These are phyloP conservation scores for Lycium barbarum DNA, from an alignment of 257 asterid genomes.

Conservation along the genomic window DNA sequence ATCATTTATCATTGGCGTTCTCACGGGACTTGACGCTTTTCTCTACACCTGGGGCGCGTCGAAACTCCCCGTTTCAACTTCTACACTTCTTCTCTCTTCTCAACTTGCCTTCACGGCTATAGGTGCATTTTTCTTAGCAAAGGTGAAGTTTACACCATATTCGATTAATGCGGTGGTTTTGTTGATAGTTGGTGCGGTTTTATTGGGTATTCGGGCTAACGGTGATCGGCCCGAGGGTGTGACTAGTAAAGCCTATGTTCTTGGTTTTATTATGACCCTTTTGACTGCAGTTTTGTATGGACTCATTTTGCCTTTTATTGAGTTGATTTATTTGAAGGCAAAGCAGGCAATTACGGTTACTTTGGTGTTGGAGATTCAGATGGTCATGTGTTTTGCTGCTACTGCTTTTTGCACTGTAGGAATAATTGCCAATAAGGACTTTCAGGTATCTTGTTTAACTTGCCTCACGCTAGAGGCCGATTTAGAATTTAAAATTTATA, in stretches of 20 bases:
- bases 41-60: background rate
- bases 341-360: background rate
- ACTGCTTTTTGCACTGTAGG: background rate
- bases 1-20: background rate
- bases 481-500: background rate
- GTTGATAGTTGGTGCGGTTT: background rate
- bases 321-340: slow-evolving; percentile 3
- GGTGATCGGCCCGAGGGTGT: slow-evolving; percentile 14
- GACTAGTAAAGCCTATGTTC: background rate
- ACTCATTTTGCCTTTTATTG: slow-evolving; percentile 6
- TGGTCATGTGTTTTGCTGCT: slow-evolving; percentile 9
- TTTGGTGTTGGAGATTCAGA: background rate
- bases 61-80: slow-evolving; percentile 9
- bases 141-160: background rate
- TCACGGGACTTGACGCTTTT: background rate
- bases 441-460: background rate
- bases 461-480: background rate
- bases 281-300: slow-evolving; percentile 26
- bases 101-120: slow-evolving; percentile 8
- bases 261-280: slow-evolving; percentile 1
- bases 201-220: background rate
- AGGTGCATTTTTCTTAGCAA: slow-evolving; percentile 3
- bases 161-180: background rate
- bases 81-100: background rate
- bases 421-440: background rate